Base-by-base conservation (phyloP, 345 rosid genomes). In the Pistacia vera region DNA sequence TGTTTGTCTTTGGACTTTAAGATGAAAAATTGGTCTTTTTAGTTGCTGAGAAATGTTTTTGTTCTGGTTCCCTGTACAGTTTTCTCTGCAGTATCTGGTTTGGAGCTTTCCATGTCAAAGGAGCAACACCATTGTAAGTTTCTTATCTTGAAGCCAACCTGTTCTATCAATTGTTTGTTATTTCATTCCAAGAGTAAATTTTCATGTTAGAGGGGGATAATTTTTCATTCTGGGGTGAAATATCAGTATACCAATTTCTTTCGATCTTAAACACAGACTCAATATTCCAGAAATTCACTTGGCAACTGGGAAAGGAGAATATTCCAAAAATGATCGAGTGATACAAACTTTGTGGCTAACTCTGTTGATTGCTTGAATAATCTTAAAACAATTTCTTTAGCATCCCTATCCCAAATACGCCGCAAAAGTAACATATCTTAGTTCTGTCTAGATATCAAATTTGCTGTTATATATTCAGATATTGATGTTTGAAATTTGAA, bases 71-170 rank as follows among this genome's bases (percentile, higher is more conserved):
- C 17, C 11, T 68, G 35, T 86, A 83, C 90, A 93, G 97, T 93
- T 81, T 93, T 91, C 81, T 93, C 97, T n/a, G 97, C 97, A 18
- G 93, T 93, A 8, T 90, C 97, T 11, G 97, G 97, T 36, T 78
- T 93, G 55, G 97, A 93, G 84, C 88, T 93, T 78, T 91, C 96
- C 41, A 85, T 84, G 87, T 83, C 94, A 17, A 91, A 86, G 77
- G 91, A 89, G 78, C 97, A 90, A 57, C 96, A 91, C 79, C 88
- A 89, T 46, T 91, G 97, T 93, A 87, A 90, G 88, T 73, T 82
- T 17, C 76, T 66, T 12, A 36, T 44, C 62, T 33, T 70, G 52
- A 77, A 69, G 25, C 82, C 62, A 70, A 33, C 56, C 9, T 75
- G 71, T 75, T 49, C 22, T 9, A 4, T 57, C 16, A 11, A 71